phyloP scores from a whole-genome alignment of 768 basidiomycete genomes.

The Leccinellum albellum region DNA sequence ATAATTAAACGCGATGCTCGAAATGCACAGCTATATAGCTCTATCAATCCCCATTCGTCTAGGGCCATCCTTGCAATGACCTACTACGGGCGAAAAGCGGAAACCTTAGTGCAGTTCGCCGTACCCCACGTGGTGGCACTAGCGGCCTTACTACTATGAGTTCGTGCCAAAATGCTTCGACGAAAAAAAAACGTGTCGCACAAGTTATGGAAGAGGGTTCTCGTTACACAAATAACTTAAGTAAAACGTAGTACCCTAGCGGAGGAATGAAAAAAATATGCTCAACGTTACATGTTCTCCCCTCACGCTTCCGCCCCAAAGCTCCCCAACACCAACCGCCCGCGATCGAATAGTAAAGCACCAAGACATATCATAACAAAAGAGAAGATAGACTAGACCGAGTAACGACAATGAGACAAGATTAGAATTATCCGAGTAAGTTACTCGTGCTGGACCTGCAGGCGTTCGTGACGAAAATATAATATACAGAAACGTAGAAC shows the following conservation, averaged over 20 bases:
- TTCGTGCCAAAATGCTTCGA: neutral
- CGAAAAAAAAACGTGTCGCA: constrained; percentile 3
- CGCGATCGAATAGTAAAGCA: neutral
- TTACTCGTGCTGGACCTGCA: constrained; percentile 31
- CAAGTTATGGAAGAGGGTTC: neutral
- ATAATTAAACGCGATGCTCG: neutral
- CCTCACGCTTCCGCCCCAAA: neutral
- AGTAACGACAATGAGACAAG: constrained; percentile 13
- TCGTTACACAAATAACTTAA: neutral
- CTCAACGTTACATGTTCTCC: neutral
- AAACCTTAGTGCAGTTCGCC: neutral
- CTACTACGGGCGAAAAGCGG: neutral
- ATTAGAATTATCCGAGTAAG: constrained; percentile 33
- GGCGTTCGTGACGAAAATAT: constrained; percentile 20
- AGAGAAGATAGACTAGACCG: constrained; percentile 9
- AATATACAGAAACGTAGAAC: constrained; percentile 22
- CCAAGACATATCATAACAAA: constrained; percentile 15
- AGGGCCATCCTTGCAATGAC: neutral
- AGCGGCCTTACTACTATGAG: neutral
- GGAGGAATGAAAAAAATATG: neutral
- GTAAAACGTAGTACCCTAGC: neutral
- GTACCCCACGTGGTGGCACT: neutral
- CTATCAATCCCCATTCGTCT: too few species aligned
- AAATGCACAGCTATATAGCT: too few species aligned
- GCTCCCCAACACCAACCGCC: neutral